Evolutionary conservation across 2,329 filamentous ascomycete species (phyloP), one percentile per base, ranked within the genome.

Genomic region (Apiospora hydei): DNA sequence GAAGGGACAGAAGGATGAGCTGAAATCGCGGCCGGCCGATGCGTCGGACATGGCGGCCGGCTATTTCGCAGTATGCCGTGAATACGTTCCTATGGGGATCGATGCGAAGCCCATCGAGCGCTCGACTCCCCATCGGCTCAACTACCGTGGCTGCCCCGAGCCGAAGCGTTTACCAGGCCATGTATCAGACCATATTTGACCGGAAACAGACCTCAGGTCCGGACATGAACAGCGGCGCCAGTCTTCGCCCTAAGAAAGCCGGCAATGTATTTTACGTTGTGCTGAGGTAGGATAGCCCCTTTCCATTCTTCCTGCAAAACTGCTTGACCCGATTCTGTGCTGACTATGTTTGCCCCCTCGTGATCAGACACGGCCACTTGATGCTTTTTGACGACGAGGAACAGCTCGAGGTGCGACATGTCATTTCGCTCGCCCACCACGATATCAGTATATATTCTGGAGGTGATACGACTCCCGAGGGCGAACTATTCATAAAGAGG

Each of bases 311-410:
- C 8, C 41, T 21, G 53, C 53, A 13, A 30, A 24, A 11, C 10
- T n/a, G 34, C 57, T 13, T 64, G 34, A 41, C 30, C 57, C 21
- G 8, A 4, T 41, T 11, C 34, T 41, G 21, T 69, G 67, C 67
- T 69, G 34, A 69, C 16, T 44, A 14, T 1, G 5, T 38, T 11
- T 44, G 53, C 30, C 47, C 72, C 72, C 72, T 76, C 73, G 76
- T 70, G n/a, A 53, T 68, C 73, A 95, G 95, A 80, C 95, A 98
- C 82, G 95, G 96, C 49, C 95, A 98, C 80, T 85, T 99, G 69
- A 98, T 99, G 94, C 90, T 99, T 13, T 99, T 98, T 82, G 96
- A 99, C 80, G 95, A 98, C 79, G 91, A 94, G 70, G 94, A 97
- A 77, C 95, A 98, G 82, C 88, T 98, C 77, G 96, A 99, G 83